phyloP scores from a whole-genome alignment of 1,139 yeast genomes.

The Yamadazyma dushanensis region DNA sequence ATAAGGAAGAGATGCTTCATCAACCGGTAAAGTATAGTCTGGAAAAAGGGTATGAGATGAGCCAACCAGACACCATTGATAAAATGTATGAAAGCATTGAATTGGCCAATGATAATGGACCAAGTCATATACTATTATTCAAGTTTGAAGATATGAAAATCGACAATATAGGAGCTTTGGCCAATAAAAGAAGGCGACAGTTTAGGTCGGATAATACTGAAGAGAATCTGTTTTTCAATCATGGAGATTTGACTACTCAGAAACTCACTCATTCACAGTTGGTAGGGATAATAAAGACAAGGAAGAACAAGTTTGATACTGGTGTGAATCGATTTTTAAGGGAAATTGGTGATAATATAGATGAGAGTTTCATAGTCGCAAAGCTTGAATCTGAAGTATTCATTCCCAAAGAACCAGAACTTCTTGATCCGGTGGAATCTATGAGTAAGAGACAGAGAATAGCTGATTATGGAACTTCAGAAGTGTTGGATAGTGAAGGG shows the following conservation, averaged over 20 bases:
- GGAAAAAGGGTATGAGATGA: slow-evolving; percentile 49
- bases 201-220: slow-evolving; percentile 15
- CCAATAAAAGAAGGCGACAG: slow-evolving; percentile 19
- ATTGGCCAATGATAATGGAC: slow-evolving; percentile 20
- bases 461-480: slow-evolving; percentile 2
- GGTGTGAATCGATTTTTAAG: slow-evolving; percentile 43
- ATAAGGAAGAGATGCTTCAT: slow-evolving; percentile 59
- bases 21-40: slow-evolving; percentile 32
- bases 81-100: slow-evolving; percentile 29
- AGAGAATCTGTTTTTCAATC: slow-evolving; percentile 14
- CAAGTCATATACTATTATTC: slow-evolving; percentile 59
- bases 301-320: slow-evolving; percentile 54
- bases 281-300: slow-evolving; percentile 56
- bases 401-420: slow-evolving; percentile 48
- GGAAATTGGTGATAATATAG: slow-evolving; percentile 7
- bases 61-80: slow-evolving; percentile 29
- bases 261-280: slow-evolving; percentile 34
- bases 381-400: slow-evolving; percentile 35
- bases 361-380: slow-evolving; percentile 9
- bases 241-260: slow-evolving; percentile 14
- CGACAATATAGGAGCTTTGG: slow-evolving; percentile 37
- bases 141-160: slow-evolving; percentile 73
- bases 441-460: slow-evolving; percentile 14
- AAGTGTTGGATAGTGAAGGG: slow-evolving; percentile 25
- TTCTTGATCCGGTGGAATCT: slow-evolving; percentile 33